phyloP scores from a whole-genome alignment of 176 grass and related monocot genomes.

The Triticum timopheevii region DNA sequence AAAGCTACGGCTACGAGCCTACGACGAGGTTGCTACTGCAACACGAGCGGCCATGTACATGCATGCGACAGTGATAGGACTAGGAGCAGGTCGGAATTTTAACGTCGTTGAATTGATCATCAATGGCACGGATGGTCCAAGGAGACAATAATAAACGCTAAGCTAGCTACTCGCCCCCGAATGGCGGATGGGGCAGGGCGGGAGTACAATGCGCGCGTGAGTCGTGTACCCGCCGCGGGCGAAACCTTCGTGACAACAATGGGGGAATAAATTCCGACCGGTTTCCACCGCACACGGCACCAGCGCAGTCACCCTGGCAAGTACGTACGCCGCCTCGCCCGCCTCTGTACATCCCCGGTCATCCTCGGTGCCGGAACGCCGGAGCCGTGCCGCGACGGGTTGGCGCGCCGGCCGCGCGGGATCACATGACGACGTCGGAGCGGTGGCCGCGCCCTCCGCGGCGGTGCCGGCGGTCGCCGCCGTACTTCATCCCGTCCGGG shows the following conservation, averaged over 20 bases:
- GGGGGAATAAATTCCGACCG: neutral
- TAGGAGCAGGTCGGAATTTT: neutral
- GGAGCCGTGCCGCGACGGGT: neutral
- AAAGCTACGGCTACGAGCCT: neutral
- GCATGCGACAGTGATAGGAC: neutral
- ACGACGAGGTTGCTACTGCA: neutral
- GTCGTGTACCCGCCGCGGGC: neutral
- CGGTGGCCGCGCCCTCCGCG: slow-evolving; percentile 33
- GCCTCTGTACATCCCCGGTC: slow-evolving; percentile 2
- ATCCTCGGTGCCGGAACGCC: neutral
- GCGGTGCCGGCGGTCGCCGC: slow-evolving; percentile 38
- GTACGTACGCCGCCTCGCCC: neutral
- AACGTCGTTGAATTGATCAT: neutral
- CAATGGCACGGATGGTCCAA: slow-evolving; percentile 27
- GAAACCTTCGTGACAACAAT: neutral
- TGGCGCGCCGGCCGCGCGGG: neutral
- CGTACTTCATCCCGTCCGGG: slow-evolving; percentile 50
- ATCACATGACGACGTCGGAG: slow-evolving; percentile 42
- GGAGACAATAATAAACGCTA: slow-evolving; percentile 29
- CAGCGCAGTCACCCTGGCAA: neutral
- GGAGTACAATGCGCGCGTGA: slow-evolving; percentile 20
- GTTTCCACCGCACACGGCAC: slow-evolving; percentile 6
- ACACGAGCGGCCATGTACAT: neutral
- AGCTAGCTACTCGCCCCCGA: neutral
- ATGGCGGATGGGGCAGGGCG: slow-evolving; percentile 16